Evolutionary conservation across 225 moss, liverwort and hornwort species (phyloP).

Genomic region (Marchantia polymorpha): DNA sequence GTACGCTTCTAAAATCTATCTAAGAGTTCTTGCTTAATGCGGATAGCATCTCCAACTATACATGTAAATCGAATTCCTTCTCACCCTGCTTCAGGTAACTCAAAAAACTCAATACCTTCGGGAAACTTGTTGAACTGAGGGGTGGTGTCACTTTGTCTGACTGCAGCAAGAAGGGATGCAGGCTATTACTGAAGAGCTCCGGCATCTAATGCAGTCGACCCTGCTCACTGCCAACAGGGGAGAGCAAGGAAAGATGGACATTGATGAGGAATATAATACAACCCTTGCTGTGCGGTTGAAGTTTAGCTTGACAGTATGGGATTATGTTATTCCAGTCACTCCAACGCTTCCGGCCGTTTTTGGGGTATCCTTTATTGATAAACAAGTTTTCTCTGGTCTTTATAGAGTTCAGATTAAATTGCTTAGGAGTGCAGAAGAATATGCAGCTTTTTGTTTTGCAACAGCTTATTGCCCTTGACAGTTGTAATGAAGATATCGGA

Average conservation of each 20-base stretch:
- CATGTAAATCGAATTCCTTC: neutral
- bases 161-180: conserved; percentile 64
- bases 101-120: neutral
- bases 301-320: conserved; percentile 79
- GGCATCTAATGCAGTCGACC: conserved; percentile 66
- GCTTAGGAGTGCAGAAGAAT: neutral
- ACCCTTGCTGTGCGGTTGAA: conserved; percentile 64
- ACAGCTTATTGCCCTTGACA: conserved; percentile 38
- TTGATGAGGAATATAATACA: conserved; percentile 68
- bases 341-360: conserved; percentile 87
- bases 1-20: neutral
- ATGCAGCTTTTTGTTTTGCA: neutral
- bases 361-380: conserved; percentile 64
- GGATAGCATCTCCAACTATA: neutral
- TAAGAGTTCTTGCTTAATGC: too few species aligned
- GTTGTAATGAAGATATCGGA: conserved; percentile 63
- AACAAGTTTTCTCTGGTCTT: neutral
- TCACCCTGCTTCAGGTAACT: neutral
- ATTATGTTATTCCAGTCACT: conserved; percentile 69
- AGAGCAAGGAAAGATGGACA: conserved; percentile 79
- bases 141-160: conserved; percentile 7
- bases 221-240: conserved; percentile 50
- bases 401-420: neutral
- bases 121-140: neutral
- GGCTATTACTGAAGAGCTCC: conserved; percentile 57